Conservation (phyloP, 345 rosid species). For the Pugionium cornutum region DNA sequence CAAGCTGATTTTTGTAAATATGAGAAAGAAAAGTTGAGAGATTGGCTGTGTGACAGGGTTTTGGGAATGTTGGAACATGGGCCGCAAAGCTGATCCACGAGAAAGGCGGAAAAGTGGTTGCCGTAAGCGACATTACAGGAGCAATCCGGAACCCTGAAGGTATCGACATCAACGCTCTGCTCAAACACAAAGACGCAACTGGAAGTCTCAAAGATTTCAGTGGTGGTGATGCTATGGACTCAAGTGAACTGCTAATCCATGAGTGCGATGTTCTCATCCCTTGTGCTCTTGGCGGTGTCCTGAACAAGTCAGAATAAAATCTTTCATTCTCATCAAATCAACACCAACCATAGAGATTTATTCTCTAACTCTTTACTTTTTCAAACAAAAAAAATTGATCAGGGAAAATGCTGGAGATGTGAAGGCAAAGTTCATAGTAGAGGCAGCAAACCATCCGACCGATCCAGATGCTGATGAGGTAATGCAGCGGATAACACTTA, state of each 20-base stretch:
- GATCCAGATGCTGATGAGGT: conserved; percentile 99
- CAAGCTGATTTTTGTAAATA: not conserved
- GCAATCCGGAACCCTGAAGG: conserved; percentile 86
- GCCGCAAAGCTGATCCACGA: conserved; percentile 81
- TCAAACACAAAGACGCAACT: conserved; percentile 60
- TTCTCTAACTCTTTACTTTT: conserved; percentile 6
- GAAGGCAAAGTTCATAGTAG: conserved; percentile 90
- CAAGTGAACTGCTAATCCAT: conserved; percentile 65
- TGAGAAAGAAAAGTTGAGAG: conserved; percentile 7
- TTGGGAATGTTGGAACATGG: conserved; percentile 98
- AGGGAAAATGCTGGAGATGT: conserved; percentile 94
- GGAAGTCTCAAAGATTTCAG: conserved; percentile 63
- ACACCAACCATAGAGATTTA: not conserved
- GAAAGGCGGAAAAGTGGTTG: conserved; percentile 90
- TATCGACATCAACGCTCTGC: conserved; percentile 60
- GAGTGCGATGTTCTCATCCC: conserved; percentile 99
- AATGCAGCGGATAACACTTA: not conserved
- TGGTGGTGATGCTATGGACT: conserved; percentile 75
- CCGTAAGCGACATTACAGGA: conserved; percentile 91
- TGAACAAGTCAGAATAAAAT: conserved; percentile 59
- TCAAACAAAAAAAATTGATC: not conserved
- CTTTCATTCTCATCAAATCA: not conserved
- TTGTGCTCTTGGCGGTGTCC: conserved; percentile 94
- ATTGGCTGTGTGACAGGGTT: conserved; percentile 54
- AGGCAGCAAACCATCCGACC: conserved; percentile 98